Evolutionary conservation across 139 green algal genomes (phyloP).

Genomic region (Closterium sp.): DNA sequence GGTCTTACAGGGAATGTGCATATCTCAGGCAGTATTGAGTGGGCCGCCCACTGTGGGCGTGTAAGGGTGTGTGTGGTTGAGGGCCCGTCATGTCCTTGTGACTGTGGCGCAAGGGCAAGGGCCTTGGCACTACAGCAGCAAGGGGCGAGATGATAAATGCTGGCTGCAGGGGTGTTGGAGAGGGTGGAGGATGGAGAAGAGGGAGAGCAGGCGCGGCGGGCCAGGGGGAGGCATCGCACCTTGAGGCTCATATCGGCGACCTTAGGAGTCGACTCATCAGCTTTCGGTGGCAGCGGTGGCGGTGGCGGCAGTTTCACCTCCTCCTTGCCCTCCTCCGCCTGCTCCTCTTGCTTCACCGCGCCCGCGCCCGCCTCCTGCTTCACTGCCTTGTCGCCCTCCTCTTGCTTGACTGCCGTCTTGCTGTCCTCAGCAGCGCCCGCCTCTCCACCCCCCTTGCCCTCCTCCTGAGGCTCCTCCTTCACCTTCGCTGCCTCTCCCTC

Average conservation of each 20-base stretch:
- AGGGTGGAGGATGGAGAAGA: background rate
- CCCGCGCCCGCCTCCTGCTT: no score
- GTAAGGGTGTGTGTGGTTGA: no score
- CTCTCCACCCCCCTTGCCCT: background rate
- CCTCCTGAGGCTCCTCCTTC: background rate
- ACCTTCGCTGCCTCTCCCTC: background rate
- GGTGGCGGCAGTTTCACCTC: background rate
- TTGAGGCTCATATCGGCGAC: background rate
- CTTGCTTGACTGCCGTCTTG: background rate
- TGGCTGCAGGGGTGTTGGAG: background rate
- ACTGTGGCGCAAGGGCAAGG: no score
- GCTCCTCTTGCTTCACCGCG: background rate
- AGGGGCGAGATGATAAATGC: no score
- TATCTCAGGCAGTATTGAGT: no score
- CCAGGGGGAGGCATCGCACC: background rate
- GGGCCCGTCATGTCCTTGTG: no score
- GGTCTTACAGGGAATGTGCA: background rate
- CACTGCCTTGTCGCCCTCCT: background rate
- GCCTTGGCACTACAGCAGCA: no score
- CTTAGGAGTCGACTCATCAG: background rate
- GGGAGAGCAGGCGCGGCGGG: background rate
- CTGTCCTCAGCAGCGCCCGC: background rate
- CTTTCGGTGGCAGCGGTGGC: background rate
- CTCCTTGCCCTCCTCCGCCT: background rate
- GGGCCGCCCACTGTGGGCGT: no score